Evolutionary conservation across 139 green algal genomes (phyloP).

Genomic region (Closterium sp.): DNA sequence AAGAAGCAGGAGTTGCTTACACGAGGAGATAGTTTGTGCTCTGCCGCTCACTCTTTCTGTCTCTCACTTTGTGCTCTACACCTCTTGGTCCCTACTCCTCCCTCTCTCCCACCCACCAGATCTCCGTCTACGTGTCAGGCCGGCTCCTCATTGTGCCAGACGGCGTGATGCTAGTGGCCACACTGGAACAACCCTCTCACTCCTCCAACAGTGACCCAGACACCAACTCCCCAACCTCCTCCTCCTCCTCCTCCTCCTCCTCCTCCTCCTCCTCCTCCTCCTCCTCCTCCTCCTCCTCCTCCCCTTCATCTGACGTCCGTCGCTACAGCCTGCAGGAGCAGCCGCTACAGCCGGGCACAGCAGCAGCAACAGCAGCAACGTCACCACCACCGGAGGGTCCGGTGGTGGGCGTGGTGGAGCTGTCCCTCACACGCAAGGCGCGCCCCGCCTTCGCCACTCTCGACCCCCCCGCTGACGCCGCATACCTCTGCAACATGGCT

Average conservation of each 20-base stretch:
- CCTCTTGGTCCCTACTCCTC: background rate
- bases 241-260: no score
- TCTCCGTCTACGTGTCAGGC: conserved; percentile 14
- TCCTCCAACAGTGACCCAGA: background rate
- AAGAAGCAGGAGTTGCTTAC: no score
- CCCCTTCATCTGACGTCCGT: background rate
- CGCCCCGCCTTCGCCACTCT: conserved; percentile 39
- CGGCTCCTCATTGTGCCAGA: conserved; percentile 14
- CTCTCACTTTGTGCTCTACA: background rate
- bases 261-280: background rate
- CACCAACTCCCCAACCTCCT: background rate
- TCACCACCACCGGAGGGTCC: background rate
- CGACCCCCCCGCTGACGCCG: conserved; percentile 28
- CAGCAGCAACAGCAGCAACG: no score
- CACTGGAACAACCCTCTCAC: background rate
- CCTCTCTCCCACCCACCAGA: conserved; percentile 1
- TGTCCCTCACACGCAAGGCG: conserved; percentile 23
- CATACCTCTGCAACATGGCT: conserved; percentile 55
- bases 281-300: no score
- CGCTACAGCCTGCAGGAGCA: background rate
- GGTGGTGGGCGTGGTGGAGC: conserved; percentile 41
- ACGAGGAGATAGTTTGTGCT: background rate
- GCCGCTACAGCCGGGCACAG: background rate
- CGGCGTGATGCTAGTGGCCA: conserved; percentile 20
- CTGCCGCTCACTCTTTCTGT: background rate